These are phyloP conservation scores for Hanseniaspora mollemarum DNA, from an alignment of 805 yeast species.

Conservation along the genomic window DNA sequence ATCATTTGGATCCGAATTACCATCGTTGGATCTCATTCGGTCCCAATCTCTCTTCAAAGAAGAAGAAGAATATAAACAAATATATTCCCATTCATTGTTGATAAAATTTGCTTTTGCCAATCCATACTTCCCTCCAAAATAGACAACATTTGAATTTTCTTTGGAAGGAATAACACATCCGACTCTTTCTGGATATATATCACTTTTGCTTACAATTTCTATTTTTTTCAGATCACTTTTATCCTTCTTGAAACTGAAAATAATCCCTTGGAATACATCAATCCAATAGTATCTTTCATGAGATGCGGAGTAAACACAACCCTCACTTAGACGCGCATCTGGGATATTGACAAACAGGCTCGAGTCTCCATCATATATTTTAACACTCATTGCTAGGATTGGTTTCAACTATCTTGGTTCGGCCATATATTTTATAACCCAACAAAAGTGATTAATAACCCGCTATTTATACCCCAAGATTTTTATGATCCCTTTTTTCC, in stretches of 20 bases:
- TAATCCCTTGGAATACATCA: conserved; percentile 31
- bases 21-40: conserved; percentile 64
- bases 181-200: conserved; percentile 33
- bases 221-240: conserved; percentile 21
- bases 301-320: conserved; percentile 49
- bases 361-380: neutral
- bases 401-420: no score
- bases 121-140: conserved; percentile 58
- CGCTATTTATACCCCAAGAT: no score
- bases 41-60: conserved; percentile 20
- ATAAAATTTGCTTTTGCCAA: conserved; percentile 43
- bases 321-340: conserved; percentile 45
- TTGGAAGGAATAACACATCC: conserved; percentile 66
- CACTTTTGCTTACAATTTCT: conserved; percentile 29
- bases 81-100: conserved; percentile 31
- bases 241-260: conserved; percentile 24
- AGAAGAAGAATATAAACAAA: conserved; percentile 27
- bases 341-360: conserved; percentile 1
- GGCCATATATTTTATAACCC: no score
- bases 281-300: conserved; percentile 41
- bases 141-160: conserved; percentile 38
- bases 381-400: conserved; percentile 5
- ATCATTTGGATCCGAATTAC: conserved; percentile 66
- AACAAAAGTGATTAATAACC: no score
- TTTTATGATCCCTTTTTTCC: no score